phyloP scores from a whole-genome alignment of 805 yeast species.

The Sugiyamaella floridensis region DNA sequence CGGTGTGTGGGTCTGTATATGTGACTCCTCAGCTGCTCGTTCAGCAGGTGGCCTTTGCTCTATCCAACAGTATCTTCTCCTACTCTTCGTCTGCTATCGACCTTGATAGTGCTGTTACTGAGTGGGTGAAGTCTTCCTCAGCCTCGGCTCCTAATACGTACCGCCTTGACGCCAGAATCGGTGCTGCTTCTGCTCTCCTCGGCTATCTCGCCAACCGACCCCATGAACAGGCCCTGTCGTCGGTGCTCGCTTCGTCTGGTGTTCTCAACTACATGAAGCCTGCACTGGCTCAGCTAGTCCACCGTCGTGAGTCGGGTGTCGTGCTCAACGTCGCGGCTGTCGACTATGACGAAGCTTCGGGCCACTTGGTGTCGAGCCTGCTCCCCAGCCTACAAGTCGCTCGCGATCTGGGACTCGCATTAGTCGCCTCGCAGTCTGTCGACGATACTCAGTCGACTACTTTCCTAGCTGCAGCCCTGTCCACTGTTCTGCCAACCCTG shows the following conservation, averaged over 20 bases:
- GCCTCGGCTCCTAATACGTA: slow-evolving; percentile 55
- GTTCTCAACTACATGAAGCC: slow-evolving; percentile 66
- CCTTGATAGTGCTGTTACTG: slow-evolving; percentile 50
- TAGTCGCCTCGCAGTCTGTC: slow-evolving; percentile 57
- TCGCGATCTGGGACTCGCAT: slow-evolving; percentile 54
- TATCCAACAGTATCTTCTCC: slow-evolving; percentile 37
- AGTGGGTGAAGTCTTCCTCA: slow-evolving; percentile 52
- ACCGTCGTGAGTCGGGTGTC: slow-evolving; percentile 28
- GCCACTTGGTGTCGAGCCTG: slow-evolving; percentile 57
- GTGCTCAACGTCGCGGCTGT: slow-evolving; percentile 70
- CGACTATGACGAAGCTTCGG: slow-evolving; percentile 52
- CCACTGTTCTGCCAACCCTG: slow-evolving; percentile 53
- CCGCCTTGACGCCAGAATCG: slow-evolving; percentile 61
- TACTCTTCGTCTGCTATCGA: slow-evolving; percentile 61
- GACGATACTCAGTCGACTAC: slow-evolving; percentile 64
- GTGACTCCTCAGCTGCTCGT: slow-evolving; percentile 24
- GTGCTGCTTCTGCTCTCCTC: slow-evolving; percentile 72
- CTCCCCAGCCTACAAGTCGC: slow-evolving; percentile 56
- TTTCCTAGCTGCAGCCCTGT: slow-evolving; percentile 55
- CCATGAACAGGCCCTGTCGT: slow-evolving; percentile 17
- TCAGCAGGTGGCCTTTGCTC: slow-evolving; percentile 30
- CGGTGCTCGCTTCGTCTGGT: slow-evolving; percentile 58
- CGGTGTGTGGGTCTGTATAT: slow-evolving; percentile 18
- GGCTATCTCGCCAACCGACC: slow-evolving; percentile 48
- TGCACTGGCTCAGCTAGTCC: slow-evolving; percentile 35